A percentile compares a stretch with the other conserved stretches of the same genome.
Evolutionary conservation across 192 early-diverging fungal species (phyloP).

Genomic region (Phycomyces blakesleeanus): DNA sequence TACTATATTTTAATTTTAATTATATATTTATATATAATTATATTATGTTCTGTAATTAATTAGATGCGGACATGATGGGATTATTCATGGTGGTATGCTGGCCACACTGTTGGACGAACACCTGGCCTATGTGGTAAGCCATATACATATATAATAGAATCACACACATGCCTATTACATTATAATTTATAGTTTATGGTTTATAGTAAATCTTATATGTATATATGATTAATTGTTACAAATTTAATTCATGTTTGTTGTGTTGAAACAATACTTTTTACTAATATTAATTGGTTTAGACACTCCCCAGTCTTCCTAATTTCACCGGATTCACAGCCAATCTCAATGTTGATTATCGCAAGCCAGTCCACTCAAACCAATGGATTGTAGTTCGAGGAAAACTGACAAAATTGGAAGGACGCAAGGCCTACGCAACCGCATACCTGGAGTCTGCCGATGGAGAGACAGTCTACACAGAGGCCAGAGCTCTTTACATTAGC

Average conservation of each 20-base stretch:
- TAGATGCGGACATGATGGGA: slow-evolving; percentile 69
- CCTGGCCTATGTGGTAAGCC: slow-evolving; percentile 34
- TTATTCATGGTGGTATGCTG: slow-evolving; percentile 72
- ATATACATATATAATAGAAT: background rate
- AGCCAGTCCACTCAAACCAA: slow-evolving; percentile 19
- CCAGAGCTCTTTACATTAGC: slow-evolving; percentile 25
- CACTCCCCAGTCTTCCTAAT: slow-evolving; percentile 23
- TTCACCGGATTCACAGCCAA: slow-evolving; percentile 28
- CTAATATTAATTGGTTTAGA: slow-evolving; percentile 2
- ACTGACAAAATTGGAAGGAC: slow-evolving; percentile 16
- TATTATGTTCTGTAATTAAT: background rate
- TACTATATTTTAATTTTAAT: too few relatives aligned
- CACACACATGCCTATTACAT: too few relatives aligned
- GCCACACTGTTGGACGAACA: slow-evolving; percentile 34
- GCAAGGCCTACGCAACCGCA: slow-evolving; percentile 28
- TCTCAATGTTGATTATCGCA: slow-evolving; percentile 26
- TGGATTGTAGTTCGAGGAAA: slow-evolving; percentile 27
- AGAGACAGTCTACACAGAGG: slow-evolving; percentile 11
- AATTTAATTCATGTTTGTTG: background rate
- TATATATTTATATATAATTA: background rate
- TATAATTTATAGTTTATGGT: too few relatives aligned
- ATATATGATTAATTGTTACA: too few relatives aligned
- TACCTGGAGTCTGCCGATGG: slow-evolving; percentile 22
- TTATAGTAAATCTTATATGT: too few relatives aligned
- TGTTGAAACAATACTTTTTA: background rate